These are phyloP conservation scores for Aspergillus oerlinghausenensis DNA, from an alignment of 2,329 filamentous ascomycete genomes.

Conservation along the genomic window DNA sequence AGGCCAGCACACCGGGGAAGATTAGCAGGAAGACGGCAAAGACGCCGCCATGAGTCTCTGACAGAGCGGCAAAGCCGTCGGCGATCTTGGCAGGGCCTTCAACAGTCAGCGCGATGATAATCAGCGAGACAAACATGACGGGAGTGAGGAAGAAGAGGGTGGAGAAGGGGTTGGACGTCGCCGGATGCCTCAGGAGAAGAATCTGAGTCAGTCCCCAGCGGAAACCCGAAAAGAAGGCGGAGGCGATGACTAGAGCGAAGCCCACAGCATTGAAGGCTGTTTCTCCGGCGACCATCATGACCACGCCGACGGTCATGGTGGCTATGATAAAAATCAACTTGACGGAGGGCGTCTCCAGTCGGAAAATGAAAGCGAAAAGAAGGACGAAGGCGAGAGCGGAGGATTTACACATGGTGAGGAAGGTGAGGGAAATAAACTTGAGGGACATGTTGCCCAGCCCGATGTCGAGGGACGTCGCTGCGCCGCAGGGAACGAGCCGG, in stretches of 20 bases:
- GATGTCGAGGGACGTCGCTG: slow-evolving; percentile 91
- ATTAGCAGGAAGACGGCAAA: slow-evolving; percentile 69
- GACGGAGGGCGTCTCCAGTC: slow-evolving; percentile 81
- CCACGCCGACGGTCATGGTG: slow-evolving; percentile 85
- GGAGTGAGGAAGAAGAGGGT: slow-evolving; percentile 97
- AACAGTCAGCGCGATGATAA: slow-evolving; percentile 76
- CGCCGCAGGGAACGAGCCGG: slow-evolving; percentile 84
- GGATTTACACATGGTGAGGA: slow-evolving; percentile 99
- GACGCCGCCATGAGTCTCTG: slow-evolving; percentile 62
- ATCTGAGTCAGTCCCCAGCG: slow-evolving; percentile 99
- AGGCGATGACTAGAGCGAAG: slow-evolving; percentile 87
- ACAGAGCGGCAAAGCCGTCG: slow-evolving; percentile 61
- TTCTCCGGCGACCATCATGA: slow-evolving; percentile 98
- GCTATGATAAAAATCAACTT: slow-evolving; percentile 81
- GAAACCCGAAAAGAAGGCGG: slow-evolving; percentile 93
- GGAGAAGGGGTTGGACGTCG: slow-evolving; percentile 93
- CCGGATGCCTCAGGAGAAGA: slow-evolving; percentile 84
- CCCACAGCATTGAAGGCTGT: slow-evolving; percentile 81
- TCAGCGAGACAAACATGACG: slow-evolving; percentile 84
- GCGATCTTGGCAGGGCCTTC: slow-evolving; percentile 70
- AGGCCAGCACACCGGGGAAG: slow-evolving; percentile 86
- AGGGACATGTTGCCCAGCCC: slow-evolving; percentile 92
- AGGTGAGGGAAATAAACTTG: slow-evolving; percentile 93
- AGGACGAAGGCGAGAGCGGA: slow-evolving; percentile 93
- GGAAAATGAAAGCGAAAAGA: slow-evolving; percentile 89